Evolutionary conservation across 768 basidiomycete genomes (phyloP), one percentile per base, ranked within the genome.

Genomic region (Hortiboletus campestris): DNA sequence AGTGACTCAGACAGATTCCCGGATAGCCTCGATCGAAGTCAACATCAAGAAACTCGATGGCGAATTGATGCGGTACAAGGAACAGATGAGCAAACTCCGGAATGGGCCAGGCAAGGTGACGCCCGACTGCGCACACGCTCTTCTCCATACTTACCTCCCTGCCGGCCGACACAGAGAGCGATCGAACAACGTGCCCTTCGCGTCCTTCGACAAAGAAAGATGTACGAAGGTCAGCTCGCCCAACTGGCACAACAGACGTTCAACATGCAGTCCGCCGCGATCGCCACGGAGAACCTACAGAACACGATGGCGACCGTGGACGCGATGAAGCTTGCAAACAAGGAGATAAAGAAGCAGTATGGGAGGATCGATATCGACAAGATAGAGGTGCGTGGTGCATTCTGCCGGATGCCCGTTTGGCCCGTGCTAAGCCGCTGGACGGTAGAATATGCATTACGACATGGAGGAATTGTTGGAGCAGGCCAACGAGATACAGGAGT

Each of bases 251-350:
- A 98, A 69, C 97, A 98, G 72, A 88, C 91, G 22, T 98, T 93
- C 78, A 98, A 99, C 74, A 98, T 98, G 91, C 95, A 99, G 76
- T 94, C 91, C 51, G 89, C 95, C 13, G 84, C 90, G 14, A 84
- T 98, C 65, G 87, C 92, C 10, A 98, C 96, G n/a, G 97, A 98
- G 75, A 98, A 98, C 72, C 73, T 98, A 65, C 85, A 93, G 60
- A 98, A 98, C 70, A 98, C 97, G 65, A 98, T 99, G 96, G 96
- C 93, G 13, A 98, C 97, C 0, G 84, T 98, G 29, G 93, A 97
- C 61, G 97, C 94, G 6, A 98, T 99, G 94, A 84, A 93, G 69
- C 67, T 80, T 17, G 95, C 97, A 17, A 98, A 98, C 76, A 98
- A 95, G 76, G 95, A 98, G 72, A 82, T 99, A 75, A 84, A 84